These are phyloP conservation scores for Plasmodium gonderi DNA, from an alignment of 169 alveolate species.

Conservation along the genomic window DNA sequence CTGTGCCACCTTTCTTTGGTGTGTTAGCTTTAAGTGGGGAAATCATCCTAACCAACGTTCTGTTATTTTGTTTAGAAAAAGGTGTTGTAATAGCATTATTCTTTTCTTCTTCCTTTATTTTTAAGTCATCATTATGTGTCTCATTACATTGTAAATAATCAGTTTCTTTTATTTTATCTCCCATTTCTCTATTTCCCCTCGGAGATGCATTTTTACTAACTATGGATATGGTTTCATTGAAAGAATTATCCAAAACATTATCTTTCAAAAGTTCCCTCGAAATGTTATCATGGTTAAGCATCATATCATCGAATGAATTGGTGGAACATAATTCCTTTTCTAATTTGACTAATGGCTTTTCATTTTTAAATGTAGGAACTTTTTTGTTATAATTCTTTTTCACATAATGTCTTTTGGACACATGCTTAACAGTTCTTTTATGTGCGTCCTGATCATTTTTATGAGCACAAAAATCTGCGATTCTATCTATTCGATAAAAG, in stretches of 20 bases:
- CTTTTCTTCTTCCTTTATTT: neutral
- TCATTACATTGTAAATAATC: too few species aligned
- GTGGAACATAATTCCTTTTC: neutral
- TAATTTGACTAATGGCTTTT: neutral
- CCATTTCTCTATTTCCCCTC: neutral
- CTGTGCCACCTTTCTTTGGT: neutral
- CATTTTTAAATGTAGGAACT: neutral
- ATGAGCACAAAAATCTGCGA: neutral
- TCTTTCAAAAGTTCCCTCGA: neutral
- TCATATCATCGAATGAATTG: neutral
- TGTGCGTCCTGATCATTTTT: neutral
- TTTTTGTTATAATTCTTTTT: neutral
- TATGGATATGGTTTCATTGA: neutral
- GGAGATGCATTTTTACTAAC: neutral
- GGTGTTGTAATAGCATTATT: neutral
- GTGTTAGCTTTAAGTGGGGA: neutral
- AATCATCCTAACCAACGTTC: neutral
- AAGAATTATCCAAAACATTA: neutral
- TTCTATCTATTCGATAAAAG: constrained; percentile 32
- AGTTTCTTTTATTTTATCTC: neutral
- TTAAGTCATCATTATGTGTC: too few species aligned
- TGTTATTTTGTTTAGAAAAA: neutral
- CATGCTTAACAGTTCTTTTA: neutral
- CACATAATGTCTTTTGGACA: neutral
- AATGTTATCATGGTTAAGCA: neutral